Evolutionary conservation across 2,329 filamentous ascomycete species (phyloP).

Genomic region (Endoconidiophora laricicola): DNA sequence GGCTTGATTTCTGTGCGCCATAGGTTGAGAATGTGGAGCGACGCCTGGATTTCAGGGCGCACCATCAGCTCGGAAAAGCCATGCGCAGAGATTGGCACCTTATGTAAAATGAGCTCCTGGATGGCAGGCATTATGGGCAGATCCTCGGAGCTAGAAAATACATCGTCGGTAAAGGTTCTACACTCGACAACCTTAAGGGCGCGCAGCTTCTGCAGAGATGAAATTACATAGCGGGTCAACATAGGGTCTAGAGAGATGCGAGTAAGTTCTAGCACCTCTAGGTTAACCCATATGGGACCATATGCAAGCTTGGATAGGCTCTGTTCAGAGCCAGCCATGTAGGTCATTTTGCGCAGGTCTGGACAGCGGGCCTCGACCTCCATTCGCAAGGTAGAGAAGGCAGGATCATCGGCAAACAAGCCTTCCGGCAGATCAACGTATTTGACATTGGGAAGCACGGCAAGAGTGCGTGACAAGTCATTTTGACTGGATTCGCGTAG

Average conservation of each 20-base stretch:
- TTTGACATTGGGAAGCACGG: conserved; percentile 66
- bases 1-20: conserved; percentile 54
- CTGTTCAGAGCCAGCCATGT: conserved; percentile 59
- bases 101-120: conserved; percentile 54
- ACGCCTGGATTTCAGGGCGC: conserved; percentile 37
- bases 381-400: conserved; percentile 58
- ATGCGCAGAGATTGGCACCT: conserved; percentile 53
- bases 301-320: conserved; percentile 54
- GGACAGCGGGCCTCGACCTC: conserved; percentile 74
- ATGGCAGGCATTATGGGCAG: conserved; percentile 60
- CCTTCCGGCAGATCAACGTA: conserved; percentile 87
- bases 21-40: conserved; percentile 52
- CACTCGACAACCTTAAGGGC: conserved; percentile 61
- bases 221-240: conserved; percentile 54
- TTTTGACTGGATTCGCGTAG: conserved; percentile 72
- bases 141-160: conserved; percentile 50
- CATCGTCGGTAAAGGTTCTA: conserved; percentile 54
- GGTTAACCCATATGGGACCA: conserved; percentile 47
- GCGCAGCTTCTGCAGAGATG: conserved; percentile 46
- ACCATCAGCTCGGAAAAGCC: conserved; percentile 56
- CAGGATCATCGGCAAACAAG: conserved; percentile 64
- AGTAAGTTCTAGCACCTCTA: conserved; percentile 58
- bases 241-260: conserved; percentile 52
- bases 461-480: conserved; percentile 71
- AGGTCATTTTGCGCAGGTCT: conserved; percentile 78